A percentile compares a stretch with the other conserved stretches of the same genome.
Conservation (phyloP, 2,329 filamentous ascomycete genomes). For the Ambrosiella xylebori region DNA sequence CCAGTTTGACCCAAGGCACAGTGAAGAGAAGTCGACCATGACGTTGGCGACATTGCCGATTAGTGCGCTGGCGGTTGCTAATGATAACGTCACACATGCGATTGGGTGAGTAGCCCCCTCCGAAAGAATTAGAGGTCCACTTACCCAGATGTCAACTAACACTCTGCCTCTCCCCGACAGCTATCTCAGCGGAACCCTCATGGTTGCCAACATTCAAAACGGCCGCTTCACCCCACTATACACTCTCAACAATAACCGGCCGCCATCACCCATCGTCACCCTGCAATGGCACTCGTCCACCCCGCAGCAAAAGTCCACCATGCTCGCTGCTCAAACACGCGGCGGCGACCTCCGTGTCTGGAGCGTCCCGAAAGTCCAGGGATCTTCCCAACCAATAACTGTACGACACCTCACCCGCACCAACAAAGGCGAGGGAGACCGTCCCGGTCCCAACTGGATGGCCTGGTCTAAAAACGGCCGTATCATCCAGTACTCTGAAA, state of each 20-base stretch:
- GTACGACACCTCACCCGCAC: constrained; percentile 72
- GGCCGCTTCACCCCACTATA: constrained; percentile 63
- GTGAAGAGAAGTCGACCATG: constrained; percentile 76
- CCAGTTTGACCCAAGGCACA: constrained; percentile 81
- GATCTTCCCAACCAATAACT: constrained; percentile 64
- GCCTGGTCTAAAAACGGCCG: constrained; percentile 96
- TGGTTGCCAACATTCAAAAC: constrained; percentile 78
- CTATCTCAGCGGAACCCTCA: constrained; percentile 85
- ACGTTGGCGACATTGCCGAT: constrained; percentile 88
- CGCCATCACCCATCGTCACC: constrained; percentile 72
- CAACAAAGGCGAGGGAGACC: constrained; percentile 31
- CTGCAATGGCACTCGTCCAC: constrained; percentile 94
- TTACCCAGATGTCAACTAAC: constrained; percentile 8
- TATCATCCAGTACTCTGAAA: constrained; percentile 80
- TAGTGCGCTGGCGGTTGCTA: constrained; percentile 75
- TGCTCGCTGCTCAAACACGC: constrained; percentile 82
- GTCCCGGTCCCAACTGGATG: constrained; percentile 78
- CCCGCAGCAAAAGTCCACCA: constrained; percentile 88
- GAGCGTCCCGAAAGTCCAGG: constrained; percentile 69
- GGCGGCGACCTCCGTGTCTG: constrained; percentile 90
- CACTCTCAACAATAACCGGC: constrained; percentile 68
- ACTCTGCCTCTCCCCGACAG: constrained; percentile 27
- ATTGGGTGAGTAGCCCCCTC: constrained; percentile 52
- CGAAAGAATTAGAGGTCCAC: no score
- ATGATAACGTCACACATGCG: constrained; percentile 86